These are phyloP conservation scores for Umbellularia californica DNA, from an alignment of 164 flowering plant species.

Conservation along the genomic window DNA sequence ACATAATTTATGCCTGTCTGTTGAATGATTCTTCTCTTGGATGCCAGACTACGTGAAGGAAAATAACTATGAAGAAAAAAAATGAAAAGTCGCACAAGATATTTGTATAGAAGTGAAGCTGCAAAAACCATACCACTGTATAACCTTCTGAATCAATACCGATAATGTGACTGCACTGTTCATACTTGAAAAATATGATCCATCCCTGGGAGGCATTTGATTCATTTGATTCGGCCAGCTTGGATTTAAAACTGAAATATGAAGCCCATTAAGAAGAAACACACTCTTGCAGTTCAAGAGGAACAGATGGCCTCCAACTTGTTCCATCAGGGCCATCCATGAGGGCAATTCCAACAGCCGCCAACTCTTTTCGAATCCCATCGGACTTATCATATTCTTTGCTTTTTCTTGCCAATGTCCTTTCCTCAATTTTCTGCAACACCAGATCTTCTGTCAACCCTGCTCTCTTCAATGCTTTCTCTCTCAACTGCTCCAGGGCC, in stretches of 20 bases:
- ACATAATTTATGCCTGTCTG: too few species aligned
- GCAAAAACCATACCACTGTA: too few species aligned
- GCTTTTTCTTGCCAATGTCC: constrained; percentile 63
- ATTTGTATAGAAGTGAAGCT: too few species aligned
- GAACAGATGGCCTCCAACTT: constrained; percentile 89
- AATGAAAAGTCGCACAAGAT: too few species aligned
- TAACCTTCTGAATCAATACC: too few species aligned
- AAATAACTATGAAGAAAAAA: too few species aligned
- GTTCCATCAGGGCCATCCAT: constrained; percentile 94
- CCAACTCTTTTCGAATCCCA: constrained; percentile 68
- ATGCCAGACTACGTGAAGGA: too few species aligned
- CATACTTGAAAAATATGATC: too few species aligned
- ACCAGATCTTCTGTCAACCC: constrained; percentile 66
- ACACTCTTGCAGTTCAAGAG: constrained; percentile 59
- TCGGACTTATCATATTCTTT: constrained; percentile 84
- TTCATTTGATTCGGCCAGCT: too few species aligned
- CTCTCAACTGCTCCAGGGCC: constrained; percentile 72
- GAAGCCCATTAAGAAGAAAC: neutral
- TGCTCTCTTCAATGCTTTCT: constrained; percentile 79
- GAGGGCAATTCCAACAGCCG: constrained; percentile 73
- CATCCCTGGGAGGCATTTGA: too few species aligned
- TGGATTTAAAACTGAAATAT: neutral
- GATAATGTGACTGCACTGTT: too few species aligned
- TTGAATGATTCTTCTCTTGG: too few species aligned
- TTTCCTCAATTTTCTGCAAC: constrained; percentile 61